Evolutionary conservation across 768 basidiomycete species (phyloP).

Genomic region (Mycena latifolia): DNA sequence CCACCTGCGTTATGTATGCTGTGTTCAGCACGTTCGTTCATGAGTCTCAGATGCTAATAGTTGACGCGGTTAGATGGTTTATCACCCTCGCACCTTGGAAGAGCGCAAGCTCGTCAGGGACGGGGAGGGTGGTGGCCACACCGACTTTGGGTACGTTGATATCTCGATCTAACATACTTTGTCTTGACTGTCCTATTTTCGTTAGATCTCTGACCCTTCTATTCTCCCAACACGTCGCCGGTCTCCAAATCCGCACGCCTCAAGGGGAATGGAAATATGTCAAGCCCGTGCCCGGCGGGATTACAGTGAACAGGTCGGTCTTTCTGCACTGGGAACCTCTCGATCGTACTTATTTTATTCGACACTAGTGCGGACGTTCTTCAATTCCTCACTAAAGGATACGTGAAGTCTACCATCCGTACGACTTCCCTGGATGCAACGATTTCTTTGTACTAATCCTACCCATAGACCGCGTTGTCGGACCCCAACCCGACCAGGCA

Average conservation of each 20-base stretch:
- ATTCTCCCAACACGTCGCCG: slow-evolving; percentile 52
- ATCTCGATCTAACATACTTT: not conserved
- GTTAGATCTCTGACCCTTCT: slow-evolving; percentile 50
- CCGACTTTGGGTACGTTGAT: slow-evolving; percentile 44
- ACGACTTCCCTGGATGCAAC: not conserved
- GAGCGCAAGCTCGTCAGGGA: slow-evolving; percentile 56
- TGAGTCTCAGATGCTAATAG: not conserved
- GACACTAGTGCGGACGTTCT: slow-evolving; percentile 43
- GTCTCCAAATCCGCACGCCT: slow-evolving; percentile 52
- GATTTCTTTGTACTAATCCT: not conserved
- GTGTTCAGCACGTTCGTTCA: not conserved
- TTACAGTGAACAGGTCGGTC: slow-evolving; percentile 39
- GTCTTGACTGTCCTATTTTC: slow-evolving; percentile 5
- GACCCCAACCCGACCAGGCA: slow-evolving; percentile 24
- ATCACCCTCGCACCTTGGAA: slow-evolving; percentile 53
- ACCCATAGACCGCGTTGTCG: slow-evolving; percentile 21
- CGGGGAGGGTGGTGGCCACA: slow-evolving; percentile 62
- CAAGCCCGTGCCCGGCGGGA: slow-evolving; percentile 46
- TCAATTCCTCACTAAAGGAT: slow-evolving; percentile 53
- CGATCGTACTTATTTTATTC: not conserved
- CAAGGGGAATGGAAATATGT: slow-evolving; percentile 51
- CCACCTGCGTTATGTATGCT: slow-evolving; percentile 47
- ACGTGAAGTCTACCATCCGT: slow-evolving; percentile 26
- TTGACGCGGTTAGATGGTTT: slow-evolving; percentile 44
- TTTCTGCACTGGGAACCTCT: not conserved